Evolutionary conservation across 176 grass and related monocot species (phyloP).

Genomic region (Oryza punctata): DNA sequence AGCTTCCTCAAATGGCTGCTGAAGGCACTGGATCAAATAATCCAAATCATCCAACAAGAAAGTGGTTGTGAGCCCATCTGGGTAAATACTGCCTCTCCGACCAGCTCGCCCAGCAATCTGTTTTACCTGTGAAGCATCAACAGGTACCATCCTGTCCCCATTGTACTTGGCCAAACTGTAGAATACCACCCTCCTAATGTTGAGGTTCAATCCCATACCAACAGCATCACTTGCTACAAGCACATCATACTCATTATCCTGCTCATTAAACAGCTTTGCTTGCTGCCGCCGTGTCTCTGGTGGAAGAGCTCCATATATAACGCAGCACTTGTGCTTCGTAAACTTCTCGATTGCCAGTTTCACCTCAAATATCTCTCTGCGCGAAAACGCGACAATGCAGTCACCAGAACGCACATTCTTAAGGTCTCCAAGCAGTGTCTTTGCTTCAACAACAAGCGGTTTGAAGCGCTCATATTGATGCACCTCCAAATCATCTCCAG

Average conservation of each 20-base stretch:
- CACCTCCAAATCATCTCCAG: constrained; percentile 77
- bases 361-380: constrained; percentile 92
- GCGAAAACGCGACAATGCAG: constrained; percentile 84
- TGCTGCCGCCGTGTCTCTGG: constrained; percentile 88
- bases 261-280: constrained; percentile 82
- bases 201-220: constrained; percentile 96
- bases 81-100: constrained; percentile 84
- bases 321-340: constrained; percentile 93
- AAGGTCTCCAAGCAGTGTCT: constrained; percentile 71
- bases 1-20: constrained; percentile 77
- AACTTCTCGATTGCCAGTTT: constrained; percentile 92
- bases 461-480: constrained; percentile 87
- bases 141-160: constrained; percentile 78
- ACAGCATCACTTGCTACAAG: constrained; percentile 92
- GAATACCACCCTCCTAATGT: constrained; percentile 91
- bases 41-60: constrained; percentile 84
- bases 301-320: constrained; percentile 89
- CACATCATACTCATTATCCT: constrained; percentile 85
- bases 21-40: constrained; percentile 90
- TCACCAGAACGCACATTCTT: constrained; percentile 83
- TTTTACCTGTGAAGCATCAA: constrained; percentile 87
- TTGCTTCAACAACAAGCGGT: constrained; percentile 84
- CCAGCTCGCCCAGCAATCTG: constrained; percentile 94
- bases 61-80: constrained; percentile 85
- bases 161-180: constrained; percentile 76